These are phyloP conservation scores for Russula abietina DNA, from an alignment of 768 basidiomycete species.

Conservation along the genomic window DNA sequence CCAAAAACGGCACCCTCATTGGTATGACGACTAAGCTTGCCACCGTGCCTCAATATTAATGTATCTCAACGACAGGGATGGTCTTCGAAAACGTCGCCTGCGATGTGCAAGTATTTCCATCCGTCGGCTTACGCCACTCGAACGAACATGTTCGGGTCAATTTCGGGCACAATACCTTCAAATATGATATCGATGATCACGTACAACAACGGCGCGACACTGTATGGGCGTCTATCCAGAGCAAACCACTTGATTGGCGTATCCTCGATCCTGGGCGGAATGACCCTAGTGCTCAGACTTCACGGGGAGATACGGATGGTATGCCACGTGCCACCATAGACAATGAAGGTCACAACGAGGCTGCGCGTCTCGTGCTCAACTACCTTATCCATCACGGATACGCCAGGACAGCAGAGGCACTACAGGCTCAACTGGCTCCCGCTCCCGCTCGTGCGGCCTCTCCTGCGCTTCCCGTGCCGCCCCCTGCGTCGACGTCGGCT, in stretches of 20 bases:
- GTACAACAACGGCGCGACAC: slow-evolving; percentile 62
- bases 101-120: slow-evolving; percentile 67
- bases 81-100: slow-evolving; percentile 70
- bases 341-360: slow-evolving; percentile 25
- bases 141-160: slow-evolving; percentile 79
- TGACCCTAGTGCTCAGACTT: neutral
- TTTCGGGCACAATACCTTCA: slow-evolving; percentile 82
- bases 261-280: slow-evolving; percentile 26
- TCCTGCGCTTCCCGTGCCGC: slow-evolving; percentile 22
- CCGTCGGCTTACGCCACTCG: slow-evolving; percentile 79
- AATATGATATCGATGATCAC: slow-evolving; percentile 85
- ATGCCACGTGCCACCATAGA: slow-evolving; percentile 40
- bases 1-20: slow-evolving; percentile 72
- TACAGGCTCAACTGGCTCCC: slow-evolving; percentile 44
- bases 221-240: slow-evolving; percentile 63
- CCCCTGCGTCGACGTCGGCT: slow-evolving; percentile 15
- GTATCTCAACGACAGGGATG: slow-evolving; percentile 38
- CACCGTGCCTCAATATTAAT: slow-evolving; percentile 18
- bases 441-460: slow-evolving; percentile 11
- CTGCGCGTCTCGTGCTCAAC: slow-evolving; percentile 68
- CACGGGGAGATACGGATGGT: slow-evolving; percentile 38
- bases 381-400: slow-evolving; percentile 87
- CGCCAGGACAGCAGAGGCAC: slow-evolving; percentile 59
- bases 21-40: slow-evolving; percentile 36
- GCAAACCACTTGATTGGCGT: slow-evolving; percentile 47